Evolutionary conservation across 108 stramenopile genomes (phyloP).

Genomic region (Cylindrotheca closterium): DNA sequence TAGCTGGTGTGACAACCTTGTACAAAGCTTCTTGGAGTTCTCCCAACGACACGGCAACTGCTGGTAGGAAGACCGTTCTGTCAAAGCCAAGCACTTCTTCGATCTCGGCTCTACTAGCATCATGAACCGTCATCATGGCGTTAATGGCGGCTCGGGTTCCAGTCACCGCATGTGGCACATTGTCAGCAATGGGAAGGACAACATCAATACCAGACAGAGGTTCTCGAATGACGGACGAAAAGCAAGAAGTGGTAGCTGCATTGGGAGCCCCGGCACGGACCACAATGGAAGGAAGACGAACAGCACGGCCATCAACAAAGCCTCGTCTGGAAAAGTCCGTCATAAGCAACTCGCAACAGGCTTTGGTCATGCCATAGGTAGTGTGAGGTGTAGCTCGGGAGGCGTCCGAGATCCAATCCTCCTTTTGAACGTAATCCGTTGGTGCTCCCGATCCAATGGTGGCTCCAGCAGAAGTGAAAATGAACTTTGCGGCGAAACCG

Average conservation of each 20-base stretch:
- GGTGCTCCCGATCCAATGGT: slow-evolving; percentile 44
- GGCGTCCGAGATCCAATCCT: slow-evolving; percentile 51
- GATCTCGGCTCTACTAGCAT: slow-evolving; percentile 17
- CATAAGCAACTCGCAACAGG: slow-evolving; percentile 56
- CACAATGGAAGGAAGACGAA: slow-evolving; percentile 52
- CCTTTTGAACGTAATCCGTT: slow-evolving; percentile 42
- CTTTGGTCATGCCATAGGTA: slow-evolving; percentile 63
- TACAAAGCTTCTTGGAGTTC: slow-evolving; percentile 42
- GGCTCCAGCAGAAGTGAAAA: slow-evolving; percentile 56
- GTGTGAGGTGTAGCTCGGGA: slow-evolving; percentile 58
- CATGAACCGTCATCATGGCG: slow-evolving; percentile 47
- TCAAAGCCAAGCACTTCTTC: slow-evolving; percentile 47
- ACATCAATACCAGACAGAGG: slow-evolving; percentile 41
- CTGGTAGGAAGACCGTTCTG: slow-evolving; percentile 58
- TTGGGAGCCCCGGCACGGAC: slow-evolving; percentile 58
- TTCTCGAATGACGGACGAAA: slow-evolving; percentile 46
- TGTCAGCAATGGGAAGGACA: slow-evolving; percentile 33
- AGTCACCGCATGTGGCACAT: slow-evolving; percentile 52
- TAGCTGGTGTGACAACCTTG: slow-evolving; percentile 24
- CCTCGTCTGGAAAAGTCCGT: slow-evolving; percentile 51
- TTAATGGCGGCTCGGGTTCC: slow-evolving; percentile 39
- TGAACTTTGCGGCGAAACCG: slow-evolving; percentile 40
- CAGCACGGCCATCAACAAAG: slow-evolving; percentile 49
- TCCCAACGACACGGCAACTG: slow-evolving; percentile 34
- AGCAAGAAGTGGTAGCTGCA: slow-evolving; percentile 52